phyloP scores from a whole-genome alignment of 805 yeast species.

The Citeromyces matritensis region DNA sequence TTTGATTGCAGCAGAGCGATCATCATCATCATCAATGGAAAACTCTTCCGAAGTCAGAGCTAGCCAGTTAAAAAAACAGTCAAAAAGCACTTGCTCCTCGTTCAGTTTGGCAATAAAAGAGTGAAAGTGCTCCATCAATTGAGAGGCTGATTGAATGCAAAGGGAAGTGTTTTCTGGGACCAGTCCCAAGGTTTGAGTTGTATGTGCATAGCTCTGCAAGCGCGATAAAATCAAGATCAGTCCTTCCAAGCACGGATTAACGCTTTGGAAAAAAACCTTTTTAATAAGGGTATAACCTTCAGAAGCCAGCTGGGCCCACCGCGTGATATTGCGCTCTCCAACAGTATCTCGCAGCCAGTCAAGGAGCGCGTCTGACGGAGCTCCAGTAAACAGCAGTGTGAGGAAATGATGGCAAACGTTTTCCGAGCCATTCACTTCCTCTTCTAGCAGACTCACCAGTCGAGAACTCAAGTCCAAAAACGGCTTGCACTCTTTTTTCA shows the following conservation, averaged over 20 bases:
- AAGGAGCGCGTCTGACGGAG: conserved; percentile 28
- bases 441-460: conserved; percentile 18
- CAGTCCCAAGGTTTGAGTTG: conserved; percentile 7
- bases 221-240: conserved; percentile 24
- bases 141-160: background rate
- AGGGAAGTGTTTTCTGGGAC: background rate
- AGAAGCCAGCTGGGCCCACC: conserved; percentile 36
- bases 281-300: conserved; percentile 33
- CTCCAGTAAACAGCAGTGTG: conserved; percentile 36
- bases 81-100: conserved; percentile 28
- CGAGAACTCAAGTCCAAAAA: conserved; percentile 20
- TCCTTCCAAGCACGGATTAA: conserved; percentile 43
- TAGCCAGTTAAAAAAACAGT: conserved; percentile 28
- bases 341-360: conserved; percentile 52
- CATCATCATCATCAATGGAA: conserved; percentile 17
- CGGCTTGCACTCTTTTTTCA: conserved; percentile 16
- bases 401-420: conserved; percentile 20
- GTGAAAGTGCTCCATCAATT: conserved; percentile 5
- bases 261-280: conserved; percentile 27
- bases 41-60: conserved; percentile 18
- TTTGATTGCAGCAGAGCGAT: no score
- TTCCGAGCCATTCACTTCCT: conserved; percentile 13
- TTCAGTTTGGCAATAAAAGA: conserved; percentile 12
- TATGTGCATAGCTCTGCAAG: conserved; percentile 16
- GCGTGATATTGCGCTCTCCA: conserved; percentile 50